Base-by-base conservation (phyloP, 2,329 filamentous ascomycete species). In the Colletotrichum orchidophilum region DNA sequence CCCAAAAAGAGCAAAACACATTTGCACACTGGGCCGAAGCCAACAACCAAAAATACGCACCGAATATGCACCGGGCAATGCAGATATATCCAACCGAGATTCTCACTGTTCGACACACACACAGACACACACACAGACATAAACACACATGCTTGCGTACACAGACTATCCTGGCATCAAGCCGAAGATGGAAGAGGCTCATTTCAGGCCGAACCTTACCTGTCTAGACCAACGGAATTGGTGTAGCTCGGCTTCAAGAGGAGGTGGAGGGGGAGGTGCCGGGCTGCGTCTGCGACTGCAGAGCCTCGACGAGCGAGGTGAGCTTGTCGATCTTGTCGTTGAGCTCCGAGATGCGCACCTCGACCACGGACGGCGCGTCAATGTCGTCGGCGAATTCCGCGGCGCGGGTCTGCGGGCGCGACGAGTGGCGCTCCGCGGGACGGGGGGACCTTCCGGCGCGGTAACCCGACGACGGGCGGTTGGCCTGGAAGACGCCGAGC, bases 301-400 rank as follows among this genome's bases (percentile, higher is more conserved):
- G 79, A 4, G 82, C 80, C 73, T 88, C 76, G 2, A 91, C 81
- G 58, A 87, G 76, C 24, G 85, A 81, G 0, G 88, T 89, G 73
- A 91, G 80, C 66, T 85, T 85, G 73, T 90, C 88, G 75, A 92
- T 89, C 82, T 90, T 91, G 57, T 78, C 79, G 52, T 84, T 83
- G 74, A 91, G 78, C 73, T 91, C 88, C 4, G 81, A 78, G 64
- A 91, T 85, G 72, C 87, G 86, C 29, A 84, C 82, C 74, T 91
- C 88, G 50, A 84, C 77, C 15, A 80, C 78, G 1, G 79, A 80
- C 15, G 84, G 81, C 21, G 81, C 81, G 50, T 83, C 78, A 39
- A 77, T 74, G 2, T 61, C 70, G 53, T 83, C 81, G 27, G 84
- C 81, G 27, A 84, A 81, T 29, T 71, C 76, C 35, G 66, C 66